These are phyloP conservation scores for Fusarium sp. DNA, from an alignment of 2,329 filamentous ascomycete genomes.

Conservation along the genomic window DNA sequence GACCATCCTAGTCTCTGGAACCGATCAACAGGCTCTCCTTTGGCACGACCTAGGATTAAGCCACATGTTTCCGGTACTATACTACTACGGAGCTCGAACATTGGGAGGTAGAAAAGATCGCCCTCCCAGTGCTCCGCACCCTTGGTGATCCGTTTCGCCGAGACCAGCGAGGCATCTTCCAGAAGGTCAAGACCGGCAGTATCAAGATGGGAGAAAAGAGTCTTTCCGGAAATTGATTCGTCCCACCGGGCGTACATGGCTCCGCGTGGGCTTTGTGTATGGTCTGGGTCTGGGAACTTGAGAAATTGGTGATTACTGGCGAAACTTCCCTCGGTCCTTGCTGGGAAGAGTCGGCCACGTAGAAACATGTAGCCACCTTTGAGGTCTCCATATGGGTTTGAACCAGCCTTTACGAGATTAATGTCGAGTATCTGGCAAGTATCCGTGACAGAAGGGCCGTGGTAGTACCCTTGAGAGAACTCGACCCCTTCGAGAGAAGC, in stretches of 20 bases:
- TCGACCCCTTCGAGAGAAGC: conserved; percentile 1
- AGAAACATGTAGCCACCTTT: not conserved
- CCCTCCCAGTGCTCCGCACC: not conserved
- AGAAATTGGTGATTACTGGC: not conserved
- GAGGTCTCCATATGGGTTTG: not conserved
- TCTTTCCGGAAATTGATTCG: not conserved
- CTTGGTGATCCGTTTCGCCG: not conserved
- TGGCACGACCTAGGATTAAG: not conserved
- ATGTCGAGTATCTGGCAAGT: not conserved
- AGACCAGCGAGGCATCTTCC: not conserved
- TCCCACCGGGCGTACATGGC: not conserved
- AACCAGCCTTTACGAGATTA: not conserved
- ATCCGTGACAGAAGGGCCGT: not conserved
- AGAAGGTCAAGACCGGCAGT: not conserved
- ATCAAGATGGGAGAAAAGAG: not conserved
- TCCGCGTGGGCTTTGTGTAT: not conserved
- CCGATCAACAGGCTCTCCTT: not conserved
- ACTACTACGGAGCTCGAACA: not conserved
- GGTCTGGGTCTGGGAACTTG: not conserved
- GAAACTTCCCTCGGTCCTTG: not conserved
- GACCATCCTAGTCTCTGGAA: not conserved
- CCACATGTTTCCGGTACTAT: not conserved
- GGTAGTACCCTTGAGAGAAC: not conserved
- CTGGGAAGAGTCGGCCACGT: not conserved
- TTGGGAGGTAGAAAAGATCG: not conserved